These are phyloP conservation scores for Trichosporon sp. DNA, from an alignment of 1,284 basidiomycete genomes.

Conservation along the genomic window DNA sequence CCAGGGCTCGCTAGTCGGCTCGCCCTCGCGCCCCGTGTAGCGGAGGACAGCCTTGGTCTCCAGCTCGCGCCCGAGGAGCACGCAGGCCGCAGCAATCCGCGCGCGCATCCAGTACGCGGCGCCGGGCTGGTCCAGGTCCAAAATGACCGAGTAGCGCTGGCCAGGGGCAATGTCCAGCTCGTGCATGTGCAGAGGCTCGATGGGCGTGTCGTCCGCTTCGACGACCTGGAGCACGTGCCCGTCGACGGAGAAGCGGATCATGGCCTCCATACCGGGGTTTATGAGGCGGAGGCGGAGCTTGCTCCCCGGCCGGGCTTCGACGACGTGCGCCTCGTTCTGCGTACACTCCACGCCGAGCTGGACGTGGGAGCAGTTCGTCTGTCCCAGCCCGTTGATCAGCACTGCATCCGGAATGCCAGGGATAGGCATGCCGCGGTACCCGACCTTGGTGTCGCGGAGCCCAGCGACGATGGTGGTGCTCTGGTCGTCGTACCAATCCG, in stretches of 20 bases:
- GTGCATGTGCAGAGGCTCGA: slow-evolving; percentile 35
- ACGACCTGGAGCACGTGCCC: slow-evolving; percentile 39
- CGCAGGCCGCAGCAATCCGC: slow-evolving; percentile 30
- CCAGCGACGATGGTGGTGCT: slow-evolving; percentile 36
- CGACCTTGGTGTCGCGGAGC: slow-evolving; percentile 20
- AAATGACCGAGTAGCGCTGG: slow-evolving; percentile 47
- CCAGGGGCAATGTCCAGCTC: slow-evolving; percentile 37
- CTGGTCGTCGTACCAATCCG: slow-evolving; percentile 44
- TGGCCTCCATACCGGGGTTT: slow-evolving; percentile 25
- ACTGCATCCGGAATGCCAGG: slow-evolving; percentile 37
- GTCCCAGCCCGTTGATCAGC: slow-evolving; percentile 40
- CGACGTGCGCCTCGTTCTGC: neutral
- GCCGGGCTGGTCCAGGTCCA: slow-evolving; percentile 41
- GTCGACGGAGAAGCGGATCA: slow-evolving; percentile 39
- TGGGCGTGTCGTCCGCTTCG: slow-evolving; percentile 40
- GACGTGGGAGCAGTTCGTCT: slow-evolving; percentile 18
- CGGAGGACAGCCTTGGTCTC: neutral
- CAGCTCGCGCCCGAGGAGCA: neutral
- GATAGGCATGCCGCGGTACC: slow-evolving; percentile 21
- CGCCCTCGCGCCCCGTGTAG: neutral
- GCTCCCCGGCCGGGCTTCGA: slow-evolving; percentile 5
- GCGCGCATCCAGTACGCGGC: slow-evolving; percentile 50
- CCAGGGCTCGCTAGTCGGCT: slow-evolving; percentile 35
- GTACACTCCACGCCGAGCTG: neutral
- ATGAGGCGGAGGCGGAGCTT: slow-evolving; percentile 29